phyloP scores from a whole-genome alignment of 768 basidiomycete genomes.

The Leccinum subgranulosum region DNA sequence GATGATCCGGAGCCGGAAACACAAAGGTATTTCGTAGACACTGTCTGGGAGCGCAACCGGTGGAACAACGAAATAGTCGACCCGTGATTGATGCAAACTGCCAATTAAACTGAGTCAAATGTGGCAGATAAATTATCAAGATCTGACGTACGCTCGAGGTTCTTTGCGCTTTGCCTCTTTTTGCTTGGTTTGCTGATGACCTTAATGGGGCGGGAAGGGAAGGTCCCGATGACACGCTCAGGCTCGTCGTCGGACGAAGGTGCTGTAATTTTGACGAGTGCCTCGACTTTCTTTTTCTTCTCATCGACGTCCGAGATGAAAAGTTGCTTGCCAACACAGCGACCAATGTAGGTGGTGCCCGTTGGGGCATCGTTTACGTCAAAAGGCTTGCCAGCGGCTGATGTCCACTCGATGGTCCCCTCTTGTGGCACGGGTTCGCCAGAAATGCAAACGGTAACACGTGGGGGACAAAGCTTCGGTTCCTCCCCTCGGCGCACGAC shows the following conservation, averaged over 20 bases:
- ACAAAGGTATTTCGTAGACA: constrained; percentile 93
- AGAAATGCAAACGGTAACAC: constrained; percentile 88
- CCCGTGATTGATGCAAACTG: constrained; percentile 94
- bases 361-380: constrained; percentile 76
- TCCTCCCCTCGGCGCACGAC: constrained; percentile 71
- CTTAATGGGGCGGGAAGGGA: constrained; percentile 94
- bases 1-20: constrained; percentile 92
- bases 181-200: constrained; percentile 98
- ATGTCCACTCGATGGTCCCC: constrained; percentile 84
- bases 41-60: constrained; percentile 91
- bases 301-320: constrained; percentile 95
- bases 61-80: constrained; percentile 95
- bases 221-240: constrained; percentile 81
- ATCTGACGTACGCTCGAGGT: constrained; percentile 73
- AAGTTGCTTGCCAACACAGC: constrained; percentile 90
- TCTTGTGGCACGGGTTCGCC: constrained; percentile 86
- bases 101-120: constrained; percentile 13
- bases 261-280: constrained; percentile 84
- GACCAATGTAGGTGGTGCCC: constrained; percentile 86
- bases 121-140: constrained; percentile 7
- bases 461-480: constrained; percentile 70
- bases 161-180: constrained; percentile 93
- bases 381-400: constrained; percentile 78
- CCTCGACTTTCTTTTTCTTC: constrained; percentile 94
- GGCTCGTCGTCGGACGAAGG: constrained; percentile 76